Percentiles rank a stretch among this genome's conserved stretches.
Conservation (phyloP, 805 yeast species). For the Hermanozyma aechmeae region DNA sequence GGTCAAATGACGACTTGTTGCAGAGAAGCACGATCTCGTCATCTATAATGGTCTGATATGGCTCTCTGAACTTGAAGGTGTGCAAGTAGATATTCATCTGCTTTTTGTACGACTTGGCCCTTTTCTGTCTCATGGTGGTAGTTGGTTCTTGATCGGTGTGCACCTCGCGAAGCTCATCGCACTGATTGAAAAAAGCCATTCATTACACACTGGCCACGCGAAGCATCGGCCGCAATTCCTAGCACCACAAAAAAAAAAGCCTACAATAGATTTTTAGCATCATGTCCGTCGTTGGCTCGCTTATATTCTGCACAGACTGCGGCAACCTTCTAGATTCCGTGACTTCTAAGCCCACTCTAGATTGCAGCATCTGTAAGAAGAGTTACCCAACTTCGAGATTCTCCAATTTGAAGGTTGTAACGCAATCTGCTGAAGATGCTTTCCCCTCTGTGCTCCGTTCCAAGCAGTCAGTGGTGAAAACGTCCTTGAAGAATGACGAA, state of each 20-base stretch:
- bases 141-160: too few species aligned
- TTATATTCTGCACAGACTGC: slow-evolving; percentile 88
- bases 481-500: slow-evolving; percentile 66
- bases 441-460: slow-evolving; percentile 80
- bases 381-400: slow-evolving; percentile 43
- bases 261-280: too few species aligned
- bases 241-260: too few species aligned
- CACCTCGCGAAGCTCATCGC: too few species aligned
- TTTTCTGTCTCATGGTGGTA: slow-evolving; percentile 90
- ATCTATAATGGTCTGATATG: slow-evolving; percentile 85
- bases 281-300: slow-evolving; percentile 94
- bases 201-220: too few species aligned
- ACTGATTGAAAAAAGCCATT: too few species aligned
- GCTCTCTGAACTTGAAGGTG: slow-evolving; percentile 87
- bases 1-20: slow-evolving; percentile 59
- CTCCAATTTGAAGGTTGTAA: slow-evolving; percentile 74
- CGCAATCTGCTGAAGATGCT: slow-evolving; percentile 84
- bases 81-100: slow-evolving; percentile 80
- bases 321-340: slow-evolving; percentile 81
- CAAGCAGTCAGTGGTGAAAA: slow-evolving; percentile 86
- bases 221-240: too few species aligned
- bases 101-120: slow-evolving; percentile 90
- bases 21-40: slow-evolving; percentile 65
- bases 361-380: slow-evolving; percentile 45
- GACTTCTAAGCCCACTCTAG: slow-evolving; percentile 37